These are phyloP conservation scores for Fusarium luffae DNA, from an alignment of 2,329 filamentous ascomycete species.

Conservation along the genomic window DNA sequence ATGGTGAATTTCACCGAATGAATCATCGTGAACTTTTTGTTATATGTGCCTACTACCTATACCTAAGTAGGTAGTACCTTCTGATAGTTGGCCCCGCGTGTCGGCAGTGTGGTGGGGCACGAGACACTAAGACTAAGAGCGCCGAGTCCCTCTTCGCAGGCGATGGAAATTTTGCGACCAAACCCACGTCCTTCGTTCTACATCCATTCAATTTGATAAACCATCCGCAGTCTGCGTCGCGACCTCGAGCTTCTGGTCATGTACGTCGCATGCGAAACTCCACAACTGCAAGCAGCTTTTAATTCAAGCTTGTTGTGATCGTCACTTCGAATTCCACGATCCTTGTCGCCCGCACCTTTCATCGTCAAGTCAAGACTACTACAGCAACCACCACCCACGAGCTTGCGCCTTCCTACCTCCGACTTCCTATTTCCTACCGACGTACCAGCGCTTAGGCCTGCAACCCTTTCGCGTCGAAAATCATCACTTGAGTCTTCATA, in stretches of 20 bases:
- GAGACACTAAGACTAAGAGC: conserved; percentile 23
- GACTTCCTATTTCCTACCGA: not conserved
- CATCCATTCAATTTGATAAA: not conserved
- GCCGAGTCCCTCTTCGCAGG: conserved; percentile 29
- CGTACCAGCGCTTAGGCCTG: not conserved
- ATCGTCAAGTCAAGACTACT: not conserved
- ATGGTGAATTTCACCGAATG: conserved; percentile 3
- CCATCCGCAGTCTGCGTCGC: conserved; percentile 1
- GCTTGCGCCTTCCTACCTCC: conserved; percentile 2
- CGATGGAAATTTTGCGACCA: conserved; percentile 42
- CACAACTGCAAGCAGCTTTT: conserved; percentile 10
- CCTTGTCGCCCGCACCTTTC: not conserved
- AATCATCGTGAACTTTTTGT: conserved; percentile 14
- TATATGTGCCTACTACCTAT: too few species aligned
- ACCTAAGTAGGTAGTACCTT: not conserved
- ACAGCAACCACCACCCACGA: not conserved
- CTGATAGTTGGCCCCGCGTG: conserved; percentile 29
- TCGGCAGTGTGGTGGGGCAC: conserved; percentile 46
- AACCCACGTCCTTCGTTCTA: conserved; percentile 11
- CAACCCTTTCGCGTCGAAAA: not conserved
- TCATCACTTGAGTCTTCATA: not conserved
- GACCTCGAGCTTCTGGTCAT: conserved; percentile 35
- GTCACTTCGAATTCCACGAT: not conserved
- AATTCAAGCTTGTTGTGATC: conserved; percentile 30
- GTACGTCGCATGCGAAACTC: conserved; percentile 22